Conservation (phyloP, 2,329 filamentous ascomycete genomes). For the Diaporthe australafricana region DNA sequence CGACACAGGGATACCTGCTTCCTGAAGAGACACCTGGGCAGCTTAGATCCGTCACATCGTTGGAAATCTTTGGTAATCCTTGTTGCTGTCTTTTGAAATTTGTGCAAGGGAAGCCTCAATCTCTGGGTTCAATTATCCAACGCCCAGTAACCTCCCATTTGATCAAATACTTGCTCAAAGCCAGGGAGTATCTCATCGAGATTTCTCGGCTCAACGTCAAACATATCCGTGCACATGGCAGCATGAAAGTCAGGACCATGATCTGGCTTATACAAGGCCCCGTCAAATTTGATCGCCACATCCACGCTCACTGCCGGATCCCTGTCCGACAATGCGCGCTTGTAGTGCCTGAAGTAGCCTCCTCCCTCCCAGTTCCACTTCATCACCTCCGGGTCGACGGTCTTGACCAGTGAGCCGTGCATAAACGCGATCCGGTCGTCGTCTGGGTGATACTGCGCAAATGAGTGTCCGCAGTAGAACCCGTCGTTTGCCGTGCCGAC, state of each 20-base stretch:
- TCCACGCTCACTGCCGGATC: constrained; percentile 31
- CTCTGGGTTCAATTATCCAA: not conserved
- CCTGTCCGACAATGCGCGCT: constrained; percentile 38
- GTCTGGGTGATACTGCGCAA: constrained; percentile 49
- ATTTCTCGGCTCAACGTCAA: constrained; percentile 35
- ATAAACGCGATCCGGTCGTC: constrained; percentile 45
- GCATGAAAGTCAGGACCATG: constrained; percentile 28
- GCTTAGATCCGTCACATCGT: not conserved
- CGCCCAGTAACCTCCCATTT: constrained; percentile 8
- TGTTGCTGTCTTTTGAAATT: not conserved
- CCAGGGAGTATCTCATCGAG: constrained; percentile 38
- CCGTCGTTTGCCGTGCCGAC: constrained; percentile 44
- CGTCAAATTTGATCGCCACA: constrained; percentile 38
- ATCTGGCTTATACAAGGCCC: constrained; percentile 34
- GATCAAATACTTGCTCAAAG: constrained; percentile 3
- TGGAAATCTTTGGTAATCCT: not conserved
- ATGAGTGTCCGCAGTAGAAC: constrained; percentile 48
- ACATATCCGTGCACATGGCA: constrained; percentile 39
- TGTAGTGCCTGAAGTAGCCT: constrained; percentile 47
- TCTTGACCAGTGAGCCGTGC: constrained; percentile 48
- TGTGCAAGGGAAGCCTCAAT: not conserved
- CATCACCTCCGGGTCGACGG: constrained; percentile 41
- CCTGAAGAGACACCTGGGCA: too few relatives aligned
- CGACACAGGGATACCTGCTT: not conserved
- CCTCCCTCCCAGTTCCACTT: constrained; percentile 42